A percentile compares a stretch with the other conserved stretches of the same genome.
These are phyloP conservation scores for Podila horticola DNA, from an alignment of 192 early-diverging fungal genomes.

Conservation along the genomic window DNA sequence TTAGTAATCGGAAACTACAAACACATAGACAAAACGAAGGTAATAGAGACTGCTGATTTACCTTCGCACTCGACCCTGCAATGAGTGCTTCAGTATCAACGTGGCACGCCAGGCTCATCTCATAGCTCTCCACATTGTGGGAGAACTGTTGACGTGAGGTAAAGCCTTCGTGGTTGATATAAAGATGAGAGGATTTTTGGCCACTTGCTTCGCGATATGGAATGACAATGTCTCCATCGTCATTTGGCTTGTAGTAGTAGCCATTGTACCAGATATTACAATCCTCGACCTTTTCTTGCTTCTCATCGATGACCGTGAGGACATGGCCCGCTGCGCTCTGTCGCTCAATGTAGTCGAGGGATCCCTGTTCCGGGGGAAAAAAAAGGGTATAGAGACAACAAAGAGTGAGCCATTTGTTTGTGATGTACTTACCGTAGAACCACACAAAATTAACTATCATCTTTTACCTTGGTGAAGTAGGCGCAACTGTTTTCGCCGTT, in stretches of 20 bases:
- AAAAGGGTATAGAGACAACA: neutral
- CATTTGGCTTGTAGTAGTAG: conserved; percentile 54
- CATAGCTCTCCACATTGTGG: conserved; percentile 46
- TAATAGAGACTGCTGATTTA: neutral
- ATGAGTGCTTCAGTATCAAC: conserved; percentile 54
- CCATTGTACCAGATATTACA: conserved; percentile 51
- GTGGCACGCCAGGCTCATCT: conserved; percentile 41
- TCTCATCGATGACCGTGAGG: conserved; percentile 55
- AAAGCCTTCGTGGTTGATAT: conserved; percentile 51
- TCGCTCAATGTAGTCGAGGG: conserved; percentile 52
- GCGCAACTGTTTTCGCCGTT: conserved; percentile 51
- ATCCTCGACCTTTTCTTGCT: conserved; percentile 22
- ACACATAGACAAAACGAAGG: neutral
- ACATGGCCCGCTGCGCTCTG: conserved; percentile 57
- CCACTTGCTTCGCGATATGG: conserved; percentile 27
- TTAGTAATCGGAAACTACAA: neutral
- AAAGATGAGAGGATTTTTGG: neutral
- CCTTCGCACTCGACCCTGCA: conserved; percentile 40
- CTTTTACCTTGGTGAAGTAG: conserved; percentile 52
- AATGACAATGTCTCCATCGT: conserved; percentile 51
- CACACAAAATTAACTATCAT: neutral
- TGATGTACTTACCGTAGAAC: neutral
- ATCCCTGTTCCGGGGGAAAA: conserved; percentile 39
- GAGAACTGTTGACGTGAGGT: conserved; percentile 28
- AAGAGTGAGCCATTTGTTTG: too few species aligned